Base-by-base conservation (phyloP, 345 rosid genomes). In the Boechera retrofracta region DNA sequence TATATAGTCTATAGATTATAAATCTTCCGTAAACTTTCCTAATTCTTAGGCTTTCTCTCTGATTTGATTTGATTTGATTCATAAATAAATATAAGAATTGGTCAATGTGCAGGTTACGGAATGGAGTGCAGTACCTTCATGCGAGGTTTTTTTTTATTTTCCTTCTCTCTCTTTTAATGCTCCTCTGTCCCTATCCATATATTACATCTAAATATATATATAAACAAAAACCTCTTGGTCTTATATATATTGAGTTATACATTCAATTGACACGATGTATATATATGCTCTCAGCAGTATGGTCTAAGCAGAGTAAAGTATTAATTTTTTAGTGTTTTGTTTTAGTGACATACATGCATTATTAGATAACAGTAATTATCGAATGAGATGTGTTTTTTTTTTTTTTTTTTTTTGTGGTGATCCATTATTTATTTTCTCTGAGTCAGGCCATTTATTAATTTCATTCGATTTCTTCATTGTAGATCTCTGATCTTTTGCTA, bases 41-140 rank as follows among this genome's bases (percentile, higher is more conserved):
- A 39, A 4, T 38, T 60, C 69, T 3, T 13, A 11, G 18, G 35
- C 0, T 18, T 60, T 39, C 12, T 21, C 54, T 16, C 54, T 16
- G 2, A 9, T 57, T 59, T 32, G 32, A 24, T 42, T 18, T 18
- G 21, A 18, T 21, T 21, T 12, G 24, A 39, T 53, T 21, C 67
- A 49, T 4, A 4, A 16, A 49, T 38, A 12, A 6, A 5, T 16
- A 57, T 75, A 42, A 52, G 49, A 80, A 68, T 75, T 75, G 82
- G 65, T 78, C 80, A 73, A 83, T 80, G 84, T 79, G 60, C 91
- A 95, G 98, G 99, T 11, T 95, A 95, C 73, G 99, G 97, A 72
- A 84, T 92, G 97, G 97, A 95, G 73, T 92, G 99, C 89, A 86
- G 98, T 62, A 80, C 77, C 56, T 95, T 85, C 97, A 92, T 95